Evolutionary conservation across 2,329 filamentous ascomycete species (phyloP).

Genomic region (Pestalotiopsis sp.): DNA sequence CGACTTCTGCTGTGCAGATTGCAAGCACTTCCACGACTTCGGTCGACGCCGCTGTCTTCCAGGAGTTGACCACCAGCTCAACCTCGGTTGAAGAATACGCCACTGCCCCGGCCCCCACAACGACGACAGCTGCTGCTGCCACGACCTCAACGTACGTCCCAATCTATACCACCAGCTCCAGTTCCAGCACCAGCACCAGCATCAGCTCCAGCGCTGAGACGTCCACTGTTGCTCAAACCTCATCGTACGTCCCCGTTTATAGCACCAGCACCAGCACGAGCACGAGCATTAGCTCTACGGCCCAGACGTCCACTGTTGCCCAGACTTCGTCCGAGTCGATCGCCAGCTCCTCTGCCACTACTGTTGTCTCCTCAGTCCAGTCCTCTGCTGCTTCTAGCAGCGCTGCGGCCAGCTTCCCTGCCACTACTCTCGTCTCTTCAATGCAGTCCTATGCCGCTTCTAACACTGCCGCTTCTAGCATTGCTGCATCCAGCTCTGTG

Average conservation of each 20-base stretch:
- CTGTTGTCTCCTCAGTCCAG: neutral
- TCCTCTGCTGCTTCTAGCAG: neutral
- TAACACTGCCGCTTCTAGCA: neutral
- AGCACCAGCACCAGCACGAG: too few species aligned
- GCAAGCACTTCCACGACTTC: neutral
- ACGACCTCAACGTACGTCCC: neutral
- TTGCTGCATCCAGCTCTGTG: neutral
- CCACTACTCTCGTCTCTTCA: neutral
- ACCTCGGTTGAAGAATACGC: neutral
- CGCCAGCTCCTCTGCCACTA: neutral
- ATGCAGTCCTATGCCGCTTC: neutral
- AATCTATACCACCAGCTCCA: neutral
- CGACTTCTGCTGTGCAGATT: neutral
- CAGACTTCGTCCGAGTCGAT: neutral
- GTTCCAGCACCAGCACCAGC: too few species aligned
- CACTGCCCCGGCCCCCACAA: neutral
- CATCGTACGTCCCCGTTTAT: neutral
- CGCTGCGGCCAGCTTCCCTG: too few species aligned
- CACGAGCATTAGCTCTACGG: neutral
- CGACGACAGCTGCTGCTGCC: neutral
- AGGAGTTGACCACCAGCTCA: slow-evolving; percentile 5
- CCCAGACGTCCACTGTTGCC: neutral
- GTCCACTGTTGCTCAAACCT: neutral
- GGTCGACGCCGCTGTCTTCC: slow-evolving; percentile 1
- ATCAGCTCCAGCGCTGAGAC: neutral